Evolutionary conservation across 257 asterid species (phyloP), one percentile per base, ranked within the genome.

Genomic region (Knoxia roxburghii): DNA sequence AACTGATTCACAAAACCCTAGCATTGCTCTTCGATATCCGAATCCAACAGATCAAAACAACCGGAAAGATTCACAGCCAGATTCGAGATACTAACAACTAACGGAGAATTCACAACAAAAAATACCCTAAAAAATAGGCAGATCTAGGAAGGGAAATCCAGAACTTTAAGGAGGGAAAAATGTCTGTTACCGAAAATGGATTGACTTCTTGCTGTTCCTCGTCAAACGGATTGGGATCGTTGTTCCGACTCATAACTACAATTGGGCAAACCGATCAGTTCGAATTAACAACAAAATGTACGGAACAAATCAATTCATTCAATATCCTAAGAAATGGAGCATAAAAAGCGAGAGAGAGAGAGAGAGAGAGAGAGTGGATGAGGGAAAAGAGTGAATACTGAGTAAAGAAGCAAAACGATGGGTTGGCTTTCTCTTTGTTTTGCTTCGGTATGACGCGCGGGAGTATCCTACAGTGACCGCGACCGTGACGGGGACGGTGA

Each of bases 181-280:
- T 35, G 30, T 73, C 78, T 59, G 74, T 84, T 90, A 94, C 99
- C 96, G 97, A 79, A 79, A 94, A 94, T 40, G 99, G 99, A 83
- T 94, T 94, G 88, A 94, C 96, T 85, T 88, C 99, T 18, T 78
- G 97, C 60, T 88, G 92, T 68, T 76, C 98, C 77, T 90, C 99
- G 74, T 84, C 96, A 75, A 94, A 90, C 8, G 99, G 97, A 78
- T 94, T 94, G n/a, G 90, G 93, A 76, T 94, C 99, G 84, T 77
- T 80, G 51, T 85, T 76, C 33, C 96, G 94, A 81, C 71, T 83
- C 99, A 90, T 33, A 14, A 52, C 51, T 41, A 26, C 14, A 33
- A 37, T 27, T 67, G 55, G 18, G 17, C 39, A n/a, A 20, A 57
- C 41, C 46, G 11, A 29, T 14, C 15, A 73, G 55, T 57, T 33